A percentile compares a stretch with the other conserved stretches of the same genome.
phyloP scores from a whole-genome alignment of 2,329 filamentous ascomycete genomes.

The Fusarium dlaminii region DNA sequence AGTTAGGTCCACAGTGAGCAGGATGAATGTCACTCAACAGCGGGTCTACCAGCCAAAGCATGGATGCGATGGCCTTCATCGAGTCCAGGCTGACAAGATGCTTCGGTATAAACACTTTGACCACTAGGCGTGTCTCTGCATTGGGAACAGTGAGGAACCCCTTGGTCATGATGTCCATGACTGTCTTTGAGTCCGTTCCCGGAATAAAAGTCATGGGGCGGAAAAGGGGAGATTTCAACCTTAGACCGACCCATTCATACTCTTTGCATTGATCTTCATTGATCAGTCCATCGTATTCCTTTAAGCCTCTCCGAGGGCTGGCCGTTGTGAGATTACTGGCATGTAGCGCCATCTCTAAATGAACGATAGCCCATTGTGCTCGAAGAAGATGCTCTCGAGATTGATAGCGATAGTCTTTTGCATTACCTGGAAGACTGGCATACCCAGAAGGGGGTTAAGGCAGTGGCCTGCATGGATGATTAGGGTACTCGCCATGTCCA shows the following conservation, averaged over 20 bases:
- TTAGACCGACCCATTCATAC: conserved; percentile 27
- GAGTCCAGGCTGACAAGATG: neutral
- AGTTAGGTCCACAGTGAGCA: conserved; percentile 27
- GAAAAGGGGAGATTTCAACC: conserved; percentile 18
- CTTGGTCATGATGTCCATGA: conserved; percentile 5
- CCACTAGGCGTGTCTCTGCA: conserved; percentile 12
- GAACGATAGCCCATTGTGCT: conserved; percentile 10
- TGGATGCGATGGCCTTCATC: conserved; percentile 9
- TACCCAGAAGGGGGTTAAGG: neutral
- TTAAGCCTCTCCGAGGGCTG: neutral
- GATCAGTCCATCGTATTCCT: conserved; percentile 2
- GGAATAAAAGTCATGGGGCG: neutral
- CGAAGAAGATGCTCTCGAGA: neutral
- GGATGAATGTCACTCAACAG: conserved; percentile 20
- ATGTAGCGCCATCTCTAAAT: neutral
- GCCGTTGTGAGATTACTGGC: neutral
- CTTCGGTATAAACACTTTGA: neutral
- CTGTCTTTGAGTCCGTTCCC: neutral
- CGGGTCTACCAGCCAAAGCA: conserved; percentile 30
- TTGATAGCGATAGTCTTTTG: neutral
- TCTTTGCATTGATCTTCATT: conserved; percentile 9
- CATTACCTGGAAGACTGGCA: neutral
- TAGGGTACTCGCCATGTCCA: neutral
- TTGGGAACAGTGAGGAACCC: conserved; percentile 15
- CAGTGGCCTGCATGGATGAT: neutral